Conservation (phyloP, 192 early-diverging fungal genomes). For the Dissophora ornata region DNA sequence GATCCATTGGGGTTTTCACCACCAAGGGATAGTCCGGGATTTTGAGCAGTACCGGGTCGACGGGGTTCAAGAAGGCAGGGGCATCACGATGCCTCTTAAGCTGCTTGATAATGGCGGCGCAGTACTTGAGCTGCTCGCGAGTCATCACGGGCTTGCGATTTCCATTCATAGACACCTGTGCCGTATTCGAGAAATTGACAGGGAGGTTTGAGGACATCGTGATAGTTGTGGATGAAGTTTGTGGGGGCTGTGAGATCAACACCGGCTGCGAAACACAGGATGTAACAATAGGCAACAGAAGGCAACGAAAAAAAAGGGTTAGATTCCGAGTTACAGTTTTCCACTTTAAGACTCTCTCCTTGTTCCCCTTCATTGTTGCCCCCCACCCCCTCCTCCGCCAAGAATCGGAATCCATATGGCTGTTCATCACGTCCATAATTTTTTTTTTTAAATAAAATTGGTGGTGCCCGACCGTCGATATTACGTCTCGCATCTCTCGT, state of each 20-base stretch:
- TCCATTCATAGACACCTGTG: no score
- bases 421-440: no score
- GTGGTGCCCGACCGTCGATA: no score
- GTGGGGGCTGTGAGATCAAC: neutral
- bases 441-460: no score
- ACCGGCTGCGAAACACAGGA: constrained; percentile 1
- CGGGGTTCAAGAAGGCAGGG: constrained; percentile 85
- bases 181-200: constrained; percentile 1
- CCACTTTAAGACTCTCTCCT: neutral
- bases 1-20: constrained; percentile 84
- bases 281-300: neutral
- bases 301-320: neutral
- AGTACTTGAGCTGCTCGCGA: constrained; percentile 88
- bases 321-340: constrained; percentile 21
- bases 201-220: neutral
- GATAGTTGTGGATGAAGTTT: neutral
- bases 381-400: neutral
- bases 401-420: no score
- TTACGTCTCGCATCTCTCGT: no score
- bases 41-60: constrained; percentile 79
- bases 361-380: neutral
- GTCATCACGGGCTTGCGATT: constrained; percentile 64
- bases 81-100: constrained; percentile 87
- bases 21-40: constrained; percentile 84
- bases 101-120: constrained; percentile 75